Percentiles rank a stretch among this genome's conserved stretches.
These are phyloP conservation scores for Trametes hirsuta DNA, from an alignment of 1,284 basidiomycete genomes.

Conservation along the genomic window DNA sequence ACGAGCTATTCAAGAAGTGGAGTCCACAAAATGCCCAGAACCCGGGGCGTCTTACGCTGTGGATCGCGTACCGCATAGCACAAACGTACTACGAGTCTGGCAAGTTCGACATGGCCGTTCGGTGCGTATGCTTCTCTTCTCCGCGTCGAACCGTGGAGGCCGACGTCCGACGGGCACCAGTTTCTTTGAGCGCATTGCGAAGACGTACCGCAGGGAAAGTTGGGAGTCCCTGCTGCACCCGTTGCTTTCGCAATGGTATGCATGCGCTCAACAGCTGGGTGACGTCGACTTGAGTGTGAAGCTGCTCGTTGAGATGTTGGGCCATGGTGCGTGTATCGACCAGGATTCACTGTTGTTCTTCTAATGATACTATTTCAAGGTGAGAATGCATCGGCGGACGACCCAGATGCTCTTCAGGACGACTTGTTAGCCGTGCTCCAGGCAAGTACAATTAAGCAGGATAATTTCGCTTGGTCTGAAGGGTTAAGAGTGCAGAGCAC, in stretches of 20 bases:
- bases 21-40: slow-evolving; percentile 46
- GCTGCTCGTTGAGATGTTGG: slow-evolving; percentile 81
- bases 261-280: slow-evolving; percentile 75
- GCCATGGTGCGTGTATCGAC: slow-evolving; percentile 55
- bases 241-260: slow-evolving; percentile 77
- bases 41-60: slow-evolving; percentile 77
- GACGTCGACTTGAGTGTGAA: slow-evolving; percentile 76
- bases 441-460: slow-evolving; percentile 40
- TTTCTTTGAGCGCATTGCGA: slow-evolving; percentile 88
- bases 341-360: too few species aligned
- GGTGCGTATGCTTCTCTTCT: slow-evolving; percentile 45
- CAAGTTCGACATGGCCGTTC: slow-evolving; percentile 83
- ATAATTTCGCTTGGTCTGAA: not conserved
- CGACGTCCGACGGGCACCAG: slow-evolving; percentile 40
- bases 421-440: slow-evolving; percentile 72
- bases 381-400: slow-evolving; percentile 39
- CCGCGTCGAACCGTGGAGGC: not conserved
- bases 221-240: slow-evolving; percentile 76
- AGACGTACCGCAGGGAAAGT: slow-evolving; percentile 79
- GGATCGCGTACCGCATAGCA: slow-evolving; percentile 86
- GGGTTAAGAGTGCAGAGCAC: slow-evolving; percentile 54
- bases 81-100: slow-evolving; percentile 77
- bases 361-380: slow-evolving; percentile 17
- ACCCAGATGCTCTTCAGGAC: slow-evolving; percentile 55
- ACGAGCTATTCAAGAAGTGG: slow-evolving; percentile 86